Evolutionary conservation across 2,329 filamentous ascomycete species (phyloP).

Genomic region (Claviceps arundinis): DNA sequence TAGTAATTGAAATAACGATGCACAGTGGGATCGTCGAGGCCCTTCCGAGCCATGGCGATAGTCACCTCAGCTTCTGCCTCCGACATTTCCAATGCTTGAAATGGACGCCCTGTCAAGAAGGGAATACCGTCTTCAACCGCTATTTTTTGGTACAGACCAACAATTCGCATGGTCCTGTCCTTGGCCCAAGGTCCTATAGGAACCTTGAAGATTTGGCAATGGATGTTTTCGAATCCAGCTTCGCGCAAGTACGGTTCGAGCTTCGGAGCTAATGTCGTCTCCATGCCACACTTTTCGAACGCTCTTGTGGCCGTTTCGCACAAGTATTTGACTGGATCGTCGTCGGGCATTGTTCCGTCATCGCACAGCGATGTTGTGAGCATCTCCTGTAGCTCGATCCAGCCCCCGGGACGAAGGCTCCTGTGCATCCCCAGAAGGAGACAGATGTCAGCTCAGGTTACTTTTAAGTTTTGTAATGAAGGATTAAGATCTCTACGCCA

Average conservation of each 20-base stretch:
- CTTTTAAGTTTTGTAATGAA: not conserved
- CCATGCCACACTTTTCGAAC: constrained; percentile 10
- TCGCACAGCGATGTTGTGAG: constrained; percentile 21
- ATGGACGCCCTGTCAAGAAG: constrained; percentile 21
- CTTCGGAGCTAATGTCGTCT: constrained; percentile 8
- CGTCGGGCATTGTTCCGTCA: constrained; percentile 16
- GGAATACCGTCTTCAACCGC: constrained; percentile 22
- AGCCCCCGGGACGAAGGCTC: constrained; percentile 27
- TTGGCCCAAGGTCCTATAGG: constrained; percentile 24
- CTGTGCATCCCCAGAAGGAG: not conserved
- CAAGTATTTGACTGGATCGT: constrained; percentile 7
- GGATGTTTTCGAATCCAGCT: constrained; percentile 11
- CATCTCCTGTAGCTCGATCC: constrained; percentile 30
- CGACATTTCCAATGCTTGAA: constrained; percentile 17
- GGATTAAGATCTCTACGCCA: too few species aligned
- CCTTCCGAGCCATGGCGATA: constrained; percentile 14
- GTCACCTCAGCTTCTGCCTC: constrained; percentile 17
- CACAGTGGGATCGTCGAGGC: constrained; percentile 14
- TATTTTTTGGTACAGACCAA: constrained; percentile 25
- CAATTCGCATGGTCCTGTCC: constrained; percentile 19
- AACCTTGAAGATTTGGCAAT: constrained; percentile 23
- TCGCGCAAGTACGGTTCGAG: constrained; percentile 7
- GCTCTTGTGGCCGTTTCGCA: constrained; percentile 7
- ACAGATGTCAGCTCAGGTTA: not conserved
- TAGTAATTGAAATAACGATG: constrained; percentile 25